Evolutionary conservation across 257 asterid species (phyloP).

Genomic region (Lavandula angustifolia): DNA sequence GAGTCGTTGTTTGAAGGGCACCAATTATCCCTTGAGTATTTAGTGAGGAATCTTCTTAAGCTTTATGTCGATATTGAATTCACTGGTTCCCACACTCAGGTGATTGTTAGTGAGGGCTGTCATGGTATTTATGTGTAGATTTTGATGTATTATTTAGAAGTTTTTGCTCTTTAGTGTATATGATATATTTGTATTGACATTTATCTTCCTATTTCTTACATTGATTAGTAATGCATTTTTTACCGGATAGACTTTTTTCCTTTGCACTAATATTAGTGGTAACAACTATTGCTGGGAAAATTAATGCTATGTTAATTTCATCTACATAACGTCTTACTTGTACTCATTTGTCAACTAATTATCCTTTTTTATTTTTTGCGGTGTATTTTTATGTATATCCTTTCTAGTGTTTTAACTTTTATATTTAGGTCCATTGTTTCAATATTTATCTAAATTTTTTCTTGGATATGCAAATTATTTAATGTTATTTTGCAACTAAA

Average conservation of each 20-base stretch:
- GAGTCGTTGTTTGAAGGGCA: conserved; percentile 89
- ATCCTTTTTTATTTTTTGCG: too few species aligned
- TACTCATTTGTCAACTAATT: too few species aligned
- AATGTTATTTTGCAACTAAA: neutral
- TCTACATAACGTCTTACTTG: too few species aligned
- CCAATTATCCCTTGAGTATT: conserved; percentile 80
- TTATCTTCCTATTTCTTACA: conserved; percentile 1
- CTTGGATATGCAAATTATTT: neutral
- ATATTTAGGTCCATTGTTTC: too few species aligned
- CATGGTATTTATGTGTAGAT: neutral
- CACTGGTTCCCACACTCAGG: conserved; percentile 99
- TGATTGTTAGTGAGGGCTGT: conserved; percentile 37
- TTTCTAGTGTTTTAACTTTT: too few species aligned
- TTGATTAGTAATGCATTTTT: neutral
- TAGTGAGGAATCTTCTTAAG: conserved; percentile 87
- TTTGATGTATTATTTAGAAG: conserved; percentile 8
- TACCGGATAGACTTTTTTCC: neutral
- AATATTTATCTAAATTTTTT: too few species aligned
- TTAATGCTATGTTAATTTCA: too few species aligned
- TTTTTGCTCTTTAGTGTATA: neutral
- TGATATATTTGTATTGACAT: neutral
- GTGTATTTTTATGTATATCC: too few species aligned
- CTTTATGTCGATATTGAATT: conserved; percentile 96
- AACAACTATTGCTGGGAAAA: too few species aligned
- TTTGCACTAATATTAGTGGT: too few species aligned